Conservation (phyloP, 208 protist species). For the Acanthamoeba rhysodes region DNA sequence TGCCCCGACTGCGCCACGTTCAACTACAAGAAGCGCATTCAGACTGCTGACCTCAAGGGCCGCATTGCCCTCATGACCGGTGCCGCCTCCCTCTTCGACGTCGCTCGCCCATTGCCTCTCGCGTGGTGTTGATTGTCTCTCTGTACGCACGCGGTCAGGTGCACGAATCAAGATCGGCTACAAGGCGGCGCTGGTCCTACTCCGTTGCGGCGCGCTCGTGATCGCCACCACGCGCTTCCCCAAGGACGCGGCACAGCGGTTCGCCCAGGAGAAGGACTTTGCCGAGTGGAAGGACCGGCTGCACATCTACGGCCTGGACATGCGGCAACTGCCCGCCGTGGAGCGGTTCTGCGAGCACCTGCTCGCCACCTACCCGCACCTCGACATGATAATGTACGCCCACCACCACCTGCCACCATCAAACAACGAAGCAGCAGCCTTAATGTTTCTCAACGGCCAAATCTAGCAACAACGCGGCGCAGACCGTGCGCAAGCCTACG, state of each 20-base stretch:
- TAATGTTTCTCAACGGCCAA: conserved; percentile 91
- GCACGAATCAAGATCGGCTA: conserved; percentile 91
- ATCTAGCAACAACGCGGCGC: conserved; percentile 97
- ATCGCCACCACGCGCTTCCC: conserved; percentile 89
- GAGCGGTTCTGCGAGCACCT: conserved; percentile 95
- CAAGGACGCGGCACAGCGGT: conserved; percentile 90
- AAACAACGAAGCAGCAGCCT: conserved; percentile 86
- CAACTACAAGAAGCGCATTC: conserved; percentile 96
- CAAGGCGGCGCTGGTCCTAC: conserved; percentile 82
- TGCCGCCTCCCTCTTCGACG: neutral
- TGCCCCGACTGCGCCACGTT: conserved; percentile 96
- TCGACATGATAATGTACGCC: conserved; percentile 69
- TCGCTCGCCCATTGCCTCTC: neutral
- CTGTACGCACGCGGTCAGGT: neutral
- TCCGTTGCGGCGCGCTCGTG: conserved; percentile 84
- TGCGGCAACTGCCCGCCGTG: conserved; percentile 95
- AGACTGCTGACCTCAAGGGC: conserved; percentile 94
- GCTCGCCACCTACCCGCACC: conserved; percentile 2
- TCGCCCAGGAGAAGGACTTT: conserved; percentile 94
- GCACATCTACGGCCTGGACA: conserved; percentile 95
- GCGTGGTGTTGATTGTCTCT: neutral
- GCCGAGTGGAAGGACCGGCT: conserved; percentile 94
- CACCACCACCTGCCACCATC: neutral
- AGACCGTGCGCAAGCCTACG: conserved; percentile 96
- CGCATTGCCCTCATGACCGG: conserved; percentile 95